These are phyloP conservation scores for Leishmania turanica DNA, from an alignment of 208 protist species.

Conservation along the genomic window DNA sequence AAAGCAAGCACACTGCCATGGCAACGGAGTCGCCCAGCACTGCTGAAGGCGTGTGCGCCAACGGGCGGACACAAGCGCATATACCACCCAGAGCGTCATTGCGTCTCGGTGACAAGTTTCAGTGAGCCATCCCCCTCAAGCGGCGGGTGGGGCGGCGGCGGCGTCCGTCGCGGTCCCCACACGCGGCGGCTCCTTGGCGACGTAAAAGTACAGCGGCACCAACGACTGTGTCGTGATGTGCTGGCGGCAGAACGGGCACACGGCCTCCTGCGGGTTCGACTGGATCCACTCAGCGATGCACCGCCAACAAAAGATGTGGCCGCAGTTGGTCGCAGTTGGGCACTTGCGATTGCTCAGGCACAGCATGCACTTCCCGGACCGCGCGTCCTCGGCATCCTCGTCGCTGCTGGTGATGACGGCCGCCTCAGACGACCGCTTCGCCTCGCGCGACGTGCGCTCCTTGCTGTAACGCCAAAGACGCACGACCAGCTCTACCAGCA, in stretches of 20 bases:
- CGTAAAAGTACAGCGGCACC: constrained; percentile 87
- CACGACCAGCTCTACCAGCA: constrained; percentile 76
- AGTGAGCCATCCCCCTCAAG: neutral
- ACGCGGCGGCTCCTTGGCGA: constrained; percentile 53
- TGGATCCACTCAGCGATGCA: constrained; percentile 88
- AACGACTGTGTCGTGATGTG: constrained; percentile 75
- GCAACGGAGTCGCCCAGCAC: neutral
- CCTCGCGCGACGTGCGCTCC: constrained; percentile 12
- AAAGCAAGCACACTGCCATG: neutral
- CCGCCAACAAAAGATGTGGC: constrained; percentile 90
- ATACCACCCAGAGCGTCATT: neutral
- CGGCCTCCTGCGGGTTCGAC: constrained; percentile 71
- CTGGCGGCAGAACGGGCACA: constrained; percentile 89
- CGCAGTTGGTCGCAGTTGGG: constrained; percentile 80
- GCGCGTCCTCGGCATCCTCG: constrained; percentile 47
- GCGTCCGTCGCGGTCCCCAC: constrained; percentile 30
- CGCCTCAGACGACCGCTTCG: constrained; percentile 13
- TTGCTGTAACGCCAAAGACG: constrained; percentile 73
- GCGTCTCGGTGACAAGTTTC: neutral
- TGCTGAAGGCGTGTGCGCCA: neutral
- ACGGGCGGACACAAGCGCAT: neutral
- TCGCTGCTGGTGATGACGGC: constrained; percentile 38
- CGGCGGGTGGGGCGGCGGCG: neutral
- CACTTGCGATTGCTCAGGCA: constrained; percentile 78
- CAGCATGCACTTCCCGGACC: constrained; percentile 82